phyloP scores from a whole-genome alignment of 1,139 yeast species.

The Lodderomyces beijingensis region DNA sequence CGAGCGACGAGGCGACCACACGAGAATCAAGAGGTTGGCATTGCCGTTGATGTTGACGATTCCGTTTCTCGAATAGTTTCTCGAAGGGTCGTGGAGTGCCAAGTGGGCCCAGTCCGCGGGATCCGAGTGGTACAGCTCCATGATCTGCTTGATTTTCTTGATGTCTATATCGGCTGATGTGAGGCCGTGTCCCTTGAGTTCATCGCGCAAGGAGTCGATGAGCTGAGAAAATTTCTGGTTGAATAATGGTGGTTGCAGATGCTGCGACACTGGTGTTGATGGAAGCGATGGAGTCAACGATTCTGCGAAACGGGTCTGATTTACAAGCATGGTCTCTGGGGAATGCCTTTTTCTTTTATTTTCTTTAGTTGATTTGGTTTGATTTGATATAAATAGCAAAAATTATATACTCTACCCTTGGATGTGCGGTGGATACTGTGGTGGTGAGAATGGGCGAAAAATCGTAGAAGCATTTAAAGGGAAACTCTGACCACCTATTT shows the following conservation, averaged over 20 bases:
- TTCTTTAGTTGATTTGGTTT: no score
- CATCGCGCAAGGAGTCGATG: neutral
- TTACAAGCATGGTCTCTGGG: slow-evolving; percentile 1
- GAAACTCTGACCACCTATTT: no score
- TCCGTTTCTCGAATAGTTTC: slow-evolving; percentile 59
- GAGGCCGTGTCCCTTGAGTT: slow-evolving; percentile 27
- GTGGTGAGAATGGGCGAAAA: no score
- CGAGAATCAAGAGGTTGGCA: slow-evolving; percentile 63
- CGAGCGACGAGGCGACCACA: slow-evolving; percentile 69
- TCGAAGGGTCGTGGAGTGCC: slow-evolving; percentile 51
- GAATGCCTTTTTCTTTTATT: no score
- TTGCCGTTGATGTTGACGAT: slow-evolving; percentile 62
- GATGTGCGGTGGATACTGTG: no score
- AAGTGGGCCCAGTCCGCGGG: slow-evolving; percentile 56
- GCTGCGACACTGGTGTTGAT: neutral
- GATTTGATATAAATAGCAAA: no score
- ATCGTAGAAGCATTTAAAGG: no score
- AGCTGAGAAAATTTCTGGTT: neutral
- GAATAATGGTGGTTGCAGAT: no score
- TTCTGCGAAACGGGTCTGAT: neutral
- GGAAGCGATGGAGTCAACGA: neutral
- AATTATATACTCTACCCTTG: no score
- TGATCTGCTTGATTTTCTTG: slow-evolving; percentile 36
- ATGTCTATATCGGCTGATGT: slow-evolving; percentile 54
- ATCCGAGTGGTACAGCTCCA: slow-evolving; percentile 47